Evolutionary conservation across 1,284 basidiomycete genomes (phyloP), one percentile per base, ranked within the genome.

Genomic region (Ganoderma sinense): DNA sequence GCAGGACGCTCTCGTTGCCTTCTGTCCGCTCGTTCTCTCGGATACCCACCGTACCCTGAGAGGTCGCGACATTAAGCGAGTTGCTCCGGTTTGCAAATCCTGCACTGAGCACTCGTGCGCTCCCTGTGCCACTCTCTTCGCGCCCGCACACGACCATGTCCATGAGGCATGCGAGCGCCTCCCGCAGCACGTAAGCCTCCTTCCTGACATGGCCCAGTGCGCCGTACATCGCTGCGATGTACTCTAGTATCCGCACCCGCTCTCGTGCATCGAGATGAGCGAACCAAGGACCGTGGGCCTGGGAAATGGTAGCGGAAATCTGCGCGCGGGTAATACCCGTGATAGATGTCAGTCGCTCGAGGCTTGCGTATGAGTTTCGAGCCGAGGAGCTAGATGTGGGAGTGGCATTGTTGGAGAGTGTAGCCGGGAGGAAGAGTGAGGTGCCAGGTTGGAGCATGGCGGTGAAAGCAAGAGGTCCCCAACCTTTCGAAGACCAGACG

Each of bases 401-500:
- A 39, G 65, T 73, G 4, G 76, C 69, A 23, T 66, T 73, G 66
- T 80, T 79, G 61, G 84, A 77, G 67, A 88, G 78, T 29, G 87
- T 89, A 53, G 87, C 86, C 73, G 86, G 87, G 71, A 87, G 80
- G 80, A 85, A 85, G n/a, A 84, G 87, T 53, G 82, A 87, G 61
- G 83, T 85, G 40, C 85, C 90, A 60, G 88, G 85, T 69, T 92
- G 88, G 45, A 95, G 79, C 88, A 96, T 89, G 8, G 88, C 88
- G 18, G 89, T 90, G 72, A 96, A 91, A 3, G 95, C 91, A 39
- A 94, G 85, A 0, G 90, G 89, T 10, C 94, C 94, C 94, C 94
- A 96, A 31, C 95, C 96, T 77, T 95, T 95, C 1, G 92, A 88
- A 40, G 91, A 91, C 94, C 95, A 97, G 20, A 95, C 85, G 36